Conservation (phyloP, 768 basidiomycete species). For the Rhodocollybia butyracea region DNA sequence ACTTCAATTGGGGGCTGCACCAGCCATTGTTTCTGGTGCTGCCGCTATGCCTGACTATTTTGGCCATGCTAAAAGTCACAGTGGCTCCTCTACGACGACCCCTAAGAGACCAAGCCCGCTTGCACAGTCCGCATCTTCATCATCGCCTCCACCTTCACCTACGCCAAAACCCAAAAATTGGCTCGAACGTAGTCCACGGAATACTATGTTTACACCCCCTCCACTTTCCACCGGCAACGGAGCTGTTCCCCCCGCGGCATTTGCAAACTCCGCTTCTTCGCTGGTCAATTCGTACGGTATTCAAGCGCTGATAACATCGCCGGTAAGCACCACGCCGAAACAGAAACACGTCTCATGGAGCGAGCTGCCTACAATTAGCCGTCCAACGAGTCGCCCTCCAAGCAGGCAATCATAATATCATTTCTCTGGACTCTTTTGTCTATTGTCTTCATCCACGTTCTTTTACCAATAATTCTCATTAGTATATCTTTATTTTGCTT, state of each 20-base stretch:
- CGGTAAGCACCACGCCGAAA: not conserved
- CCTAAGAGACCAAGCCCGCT: slow-evolving; percentile 1
- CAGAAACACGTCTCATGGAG: slow-evolving; percentile 3
- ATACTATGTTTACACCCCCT: not conserved
- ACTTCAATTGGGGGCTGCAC: slow-evolving; percentile 3
- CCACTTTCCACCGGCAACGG: not conserved
- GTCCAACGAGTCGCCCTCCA: not conserved
- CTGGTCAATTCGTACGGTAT: not conserved
- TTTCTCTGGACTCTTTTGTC: too few relatives aligned
- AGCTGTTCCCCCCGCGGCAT: not conserved
- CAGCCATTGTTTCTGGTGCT: not conserved
- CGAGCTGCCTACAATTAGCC: not conserved
- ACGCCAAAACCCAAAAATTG: slow-evolving; percentile 5
- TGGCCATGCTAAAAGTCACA: not conserved
- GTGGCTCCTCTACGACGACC: slow-evolving; percentile 4
- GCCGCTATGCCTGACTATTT: not conserved
- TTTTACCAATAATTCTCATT: too few relatives aligned
- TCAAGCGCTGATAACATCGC: not conserved
- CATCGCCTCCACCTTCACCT: not conserved
- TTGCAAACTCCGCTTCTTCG: slow-evolving; percentile 3
- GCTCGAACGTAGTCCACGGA: slow-evolving; percentile 7
- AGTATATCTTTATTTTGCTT: too few relatives aligned
- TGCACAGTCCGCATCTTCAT: not conserved
- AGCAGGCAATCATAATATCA: not conserved
- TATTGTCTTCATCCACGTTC: too few relatives aligned